phyloP scores from a whole-genome alignment of 176 grass and related monocot species.

The Triticum timopheevii region DNA sequence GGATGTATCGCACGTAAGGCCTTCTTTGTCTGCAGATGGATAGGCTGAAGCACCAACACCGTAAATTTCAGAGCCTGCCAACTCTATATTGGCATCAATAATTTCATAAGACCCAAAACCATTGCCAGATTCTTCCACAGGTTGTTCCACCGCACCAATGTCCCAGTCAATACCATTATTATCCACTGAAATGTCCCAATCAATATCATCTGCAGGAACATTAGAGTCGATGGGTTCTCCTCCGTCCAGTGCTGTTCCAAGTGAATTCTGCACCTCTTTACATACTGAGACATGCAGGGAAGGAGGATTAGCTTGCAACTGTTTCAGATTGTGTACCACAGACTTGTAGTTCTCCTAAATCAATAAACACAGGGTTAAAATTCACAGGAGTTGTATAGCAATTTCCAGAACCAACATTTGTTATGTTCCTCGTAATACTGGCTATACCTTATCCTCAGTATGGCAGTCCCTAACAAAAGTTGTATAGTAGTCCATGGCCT shows the following conservation, averaged over 20 bases:
- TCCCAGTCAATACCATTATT: conserved; percentile 89
- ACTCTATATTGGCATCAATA: conserved; percentile 72
- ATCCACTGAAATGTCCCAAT: conserved; percentile 90
- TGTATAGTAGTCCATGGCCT: conserved; percentile 69
- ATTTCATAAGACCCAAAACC: conserved; percentile 76
- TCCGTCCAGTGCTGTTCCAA: conserved; percentile 12
- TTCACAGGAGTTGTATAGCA: conserved; percentile 11
- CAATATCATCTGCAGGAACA: conserved; percentile 61
- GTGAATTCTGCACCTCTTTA: conserved; percentile 61
- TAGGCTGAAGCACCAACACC: conserved; percentile 35
- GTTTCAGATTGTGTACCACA: conserved; percentile 65
- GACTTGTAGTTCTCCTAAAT: conserved; percentile 52
- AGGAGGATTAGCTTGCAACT: conserved; percentile 64
- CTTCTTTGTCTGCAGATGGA: conserved; percentile 38
- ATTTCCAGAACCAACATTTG: neutral
- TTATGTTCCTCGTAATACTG: conserved; percentile 1
- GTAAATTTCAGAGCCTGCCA: conserved; percentile 54
- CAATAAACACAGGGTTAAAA: conserved; percentile 31
- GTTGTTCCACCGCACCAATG: conserved; percentile 68
- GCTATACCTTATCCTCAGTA: conserved; percentile 79
- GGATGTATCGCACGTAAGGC: conserved; percentile 25
- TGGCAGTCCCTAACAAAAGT: conserved; percentile 83
- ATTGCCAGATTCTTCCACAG: conserved; percentile 65
- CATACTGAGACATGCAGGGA: conserved; percentile 69
- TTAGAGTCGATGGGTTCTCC: conserved; percentile 36